Conservation (phyloP, 2,329 filamentous ascomycete species). For the Penicillium digitatum region DNA sequence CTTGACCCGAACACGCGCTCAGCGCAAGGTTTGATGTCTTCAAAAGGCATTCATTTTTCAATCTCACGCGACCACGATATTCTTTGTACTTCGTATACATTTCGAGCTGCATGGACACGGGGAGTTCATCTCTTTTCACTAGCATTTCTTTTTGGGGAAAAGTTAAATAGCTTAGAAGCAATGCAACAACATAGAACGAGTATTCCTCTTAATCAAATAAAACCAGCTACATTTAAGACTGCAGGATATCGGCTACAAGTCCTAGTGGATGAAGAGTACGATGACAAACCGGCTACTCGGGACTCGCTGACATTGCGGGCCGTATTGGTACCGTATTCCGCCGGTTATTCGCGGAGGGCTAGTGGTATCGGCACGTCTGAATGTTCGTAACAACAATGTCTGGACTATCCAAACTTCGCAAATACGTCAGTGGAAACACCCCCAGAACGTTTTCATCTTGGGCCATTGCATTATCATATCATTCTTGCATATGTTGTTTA, state of each 20-base stretch:
- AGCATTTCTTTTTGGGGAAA: background rate
- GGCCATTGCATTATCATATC: conserved; percentile 1
- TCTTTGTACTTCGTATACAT: conserved; percentile 19
- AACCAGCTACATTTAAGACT: background rate
- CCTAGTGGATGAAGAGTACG: background rate
- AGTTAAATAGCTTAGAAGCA: conserved; percentile 1
- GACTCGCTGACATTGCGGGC: conserved; percentile 14
- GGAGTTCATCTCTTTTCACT: conserved; percentile 5
- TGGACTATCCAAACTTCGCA: background rate
- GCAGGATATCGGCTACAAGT: background rate
- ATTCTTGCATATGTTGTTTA: background rate
- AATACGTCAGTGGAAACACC: conserved; percentile 11
- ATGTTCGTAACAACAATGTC: conserved; percentile 5
- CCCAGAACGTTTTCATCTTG: conserved; percentile 3
- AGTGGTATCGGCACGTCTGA: conserved; percentile 36
- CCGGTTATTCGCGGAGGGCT: conserved; percentile 16
- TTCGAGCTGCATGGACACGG: conserved; percentile 17
- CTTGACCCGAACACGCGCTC: conserved; percentile 48
- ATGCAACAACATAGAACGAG: conserved; percentile 11
- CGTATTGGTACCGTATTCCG: conserved; percentile 20
- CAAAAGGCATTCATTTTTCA: background rate
- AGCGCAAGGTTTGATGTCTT: conserved; percentile 23
- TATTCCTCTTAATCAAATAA: background rate
- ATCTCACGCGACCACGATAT: conserved; percentile 19
- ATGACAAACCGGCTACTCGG: conserved; percentile 24